A percentile compares a stretch with the other conserved stretches of the same genome.
These are phyloP conservation scores for Penicillium sp. DNA, from an alignment of 2,329 filamentous ascomycete genomes.

Conservation along the genomic window DNA sequence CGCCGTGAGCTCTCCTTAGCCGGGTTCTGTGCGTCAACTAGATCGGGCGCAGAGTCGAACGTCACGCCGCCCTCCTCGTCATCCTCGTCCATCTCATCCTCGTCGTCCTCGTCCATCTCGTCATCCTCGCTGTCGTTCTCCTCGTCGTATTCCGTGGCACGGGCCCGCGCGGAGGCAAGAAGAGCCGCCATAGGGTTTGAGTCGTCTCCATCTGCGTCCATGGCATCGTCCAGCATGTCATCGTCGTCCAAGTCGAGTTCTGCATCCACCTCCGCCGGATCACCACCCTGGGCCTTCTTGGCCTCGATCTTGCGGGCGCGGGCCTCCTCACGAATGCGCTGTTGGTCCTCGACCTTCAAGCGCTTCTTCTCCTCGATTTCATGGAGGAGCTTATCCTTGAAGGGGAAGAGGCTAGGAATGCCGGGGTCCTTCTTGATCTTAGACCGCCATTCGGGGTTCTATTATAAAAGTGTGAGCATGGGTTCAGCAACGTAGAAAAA, in stretches of 20 bases:
- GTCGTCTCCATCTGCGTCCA: slow-evolving; percentile 57
- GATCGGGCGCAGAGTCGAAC: slow-evolving; percentile 57
- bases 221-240: slow-evolving; percentile 58
- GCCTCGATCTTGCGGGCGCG: slow-evolving; percentile 41
- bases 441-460: slow-evolving; percentile 94
- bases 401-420: slow-evolving; percentile 95
- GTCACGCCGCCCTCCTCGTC: slow-evolving; percentile 55
- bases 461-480: slow-evolving; percentile 18
- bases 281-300: slow-evolving; percentile 40
- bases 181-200: slow-evolving; percentile 61
- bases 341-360: slow-evolving; percentile 78
- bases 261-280: slow-evolving; percentile 26
- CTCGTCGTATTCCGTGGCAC: slow-evolving; percentile 51
- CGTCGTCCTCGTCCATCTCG: slow-evolving; percentile 56
- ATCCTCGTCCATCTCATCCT: slow-evolving; percentile 63
- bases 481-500: not conserved
- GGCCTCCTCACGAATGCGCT: slow-evolving; percentile 71
- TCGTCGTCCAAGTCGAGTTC: slow-evolving; percentile 50
- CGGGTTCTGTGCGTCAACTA: slow-evolving; percentile 31
- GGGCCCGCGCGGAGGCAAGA: slow-evolving; percentile 50
- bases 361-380: slow-evolving; percentile 90
- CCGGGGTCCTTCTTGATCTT: slow-evolving; percentile 97
- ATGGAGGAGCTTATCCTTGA: slow-evolving; percentile 92
- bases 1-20: slow-evolving; percentile 71
- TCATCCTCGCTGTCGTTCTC: slow-evolving; percentile 58